Evolutionary conservation across 2,329 filamentous ascomycete genomes (phyloP).

Genomic region (Fusarium chuoi): DNA sequence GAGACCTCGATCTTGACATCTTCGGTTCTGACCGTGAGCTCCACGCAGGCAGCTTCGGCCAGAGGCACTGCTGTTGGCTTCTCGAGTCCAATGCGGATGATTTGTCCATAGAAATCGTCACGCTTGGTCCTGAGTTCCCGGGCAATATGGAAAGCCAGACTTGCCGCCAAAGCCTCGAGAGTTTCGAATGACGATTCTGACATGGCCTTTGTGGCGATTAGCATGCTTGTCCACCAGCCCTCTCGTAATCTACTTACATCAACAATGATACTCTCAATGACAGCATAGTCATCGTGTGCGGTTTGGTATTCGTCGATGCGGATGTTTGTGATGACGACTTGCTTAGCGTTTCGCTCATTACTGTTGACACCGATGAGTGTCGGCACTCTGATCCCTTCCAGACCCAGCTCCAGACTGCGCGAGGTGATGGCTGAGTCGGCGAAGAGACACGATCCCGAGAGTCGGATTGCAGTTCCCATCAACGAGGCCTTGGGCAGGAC

Average conservation of each 20-base stretch:
- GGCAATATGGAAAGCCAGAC: constrained; percentile 59
- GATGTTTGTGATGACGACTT: constrained; percentile 72
- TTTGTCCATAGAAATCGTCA: constrained; percentile 53
- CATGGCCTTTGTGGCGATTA: constrained; percentile 56
- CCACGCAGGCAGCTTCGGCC: constrained; percentile 76
- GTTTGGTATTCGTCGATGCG: constrained; percentile 65
- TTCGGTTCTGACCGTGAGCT: constrained; percentile 53
- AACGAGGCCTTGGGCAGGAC: constrained; percentile 75
- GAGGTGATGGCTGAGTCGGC: constrained; percentile 42
- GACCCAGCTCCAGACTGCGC: constrained; percentile 53
- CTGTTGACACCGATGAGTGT: constrained; percentile 77
- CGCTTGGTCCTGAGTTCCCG: constrained; percentile 50
- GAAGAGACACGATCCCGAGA: constrained; percentile 60
- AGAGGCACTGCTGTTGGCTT: constrained; percentile 80
- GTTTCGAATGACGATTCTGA: constrained; percentile 69
- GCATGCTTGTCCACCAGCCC: neutral
- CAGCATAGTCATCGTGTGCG: constrained; percentile 61
- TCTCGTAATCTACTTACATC: constrained; percentile 60
- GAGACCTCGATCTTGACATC: constrained; percentile 35
- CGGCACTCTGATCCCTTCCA: constrained; percentile 70
- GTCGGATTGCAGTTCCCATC: constrained; percentile 68
- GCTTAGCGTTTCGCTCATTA: constrained; percentile 74
- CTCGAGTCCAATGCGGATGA: constrained; percentile 69
- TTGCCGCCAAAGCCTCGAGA: constrained; percentile 67
- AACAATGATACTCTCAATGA: constrained; percentile 69